Percentiles rank a stretch among this genome's conserved stretches.
phyloP scores from a whole-genome alignment of 345 rosid genomes.

The Microthlaspi erraticum region DNA sequence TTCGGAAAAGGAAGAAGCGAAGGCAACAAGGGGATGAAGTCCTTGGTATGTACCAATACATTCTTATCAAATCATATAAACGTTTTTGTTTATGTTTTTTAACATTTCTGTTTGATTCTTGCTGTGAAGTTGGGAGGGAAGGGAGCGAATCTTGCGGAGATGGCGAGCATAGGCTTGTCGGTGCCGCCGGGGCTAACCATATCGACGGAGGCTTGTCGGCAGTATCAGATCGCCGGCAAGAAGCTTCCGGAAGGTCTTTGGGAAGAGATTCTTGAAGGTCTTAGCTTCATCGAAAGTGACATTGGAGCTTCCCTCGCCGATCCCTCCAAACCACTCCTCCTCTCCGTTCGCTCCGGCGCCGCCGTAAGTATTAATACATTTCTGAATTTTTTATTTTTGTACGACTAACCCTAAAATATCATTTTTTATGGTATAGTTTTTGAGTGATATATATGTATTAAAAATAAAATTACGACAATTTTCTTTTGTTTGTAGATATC shows the following conservation, averaged over 20 bases:
- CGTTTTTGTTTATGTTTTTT: neutral
- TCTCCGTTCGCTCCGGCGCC: conserved; percentile 98
- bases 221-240: conserved; percentile 70
- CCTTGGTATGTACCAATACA: conserved; percentile 61
- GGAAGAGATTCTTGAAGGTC: conserved; percentile 76
- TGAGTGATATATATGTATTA: too few relatives aligned
- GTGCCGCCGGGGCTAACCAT: conserved; percentile 96
- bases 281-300: conserved; percentile 61
- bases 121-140: conserved; percentile 83
- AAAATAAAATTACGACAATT: too few relatives aligned
- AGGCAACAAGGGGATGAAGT: conserved; percentile 97
- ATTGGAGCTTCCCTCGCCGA: conserved; percentile 86
- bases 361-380: conserved; percentile 59
- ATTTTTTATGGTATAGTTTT: too few relatives aligned
- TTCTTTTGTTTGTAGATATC: conserved; percentile 57
- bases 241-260: conserved; percentile 70
- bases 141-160: conserved; percentile 97
- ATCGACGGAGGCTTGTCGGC: conserved; percentile 92
- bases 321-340: conserved; percentile 83
- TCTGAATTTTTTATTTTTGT: too few relatives aligned
- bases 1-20: conserved; percentile 91
- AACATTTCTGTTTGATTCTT: neutral
- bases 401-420: too few relatives aligned
- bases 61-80: neutral
- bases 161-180: conserved; percentile 93